Base-by-base conservation (phyloP, 164 flowering plant species). In the Paratinospora sagittata region DNA sequence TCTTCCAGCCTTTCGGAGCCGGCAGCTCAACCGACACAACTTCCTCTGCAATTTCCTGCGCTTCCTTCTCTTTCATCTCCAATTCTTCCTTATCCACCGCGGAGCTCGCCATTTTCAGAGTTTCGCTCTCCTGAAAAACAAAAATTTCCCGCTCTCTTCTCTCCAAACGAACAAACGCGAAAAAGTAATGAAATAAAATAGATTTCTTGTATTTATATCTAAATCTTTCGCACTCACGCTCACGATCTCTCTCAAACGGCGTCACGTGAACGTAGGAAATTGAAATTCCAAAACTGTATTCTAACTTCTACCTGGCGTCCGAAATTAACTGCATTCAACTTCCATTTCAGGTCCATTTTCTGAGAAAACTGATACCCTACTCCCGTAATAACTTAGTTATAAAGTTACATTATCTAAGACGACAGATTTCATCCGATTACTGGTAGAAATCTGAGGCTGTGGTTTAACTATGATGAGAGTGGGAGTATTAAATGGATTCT, bases 1-100 rank as follows among this genome's bases (percentile, higher is more conserved):
- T 82, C 49, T 27, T 76, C 85, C 85, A 82, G 24, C 85, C 85
- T 17, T 74, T 19, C 16, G 85, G 85, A 27, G 85, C 85, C 14
- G 85, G 82, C 23, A 82, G 80, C 26, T 80, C 83, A 55, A 82
- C 73, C 17, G 80, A 63, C 73, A 74, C 81, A 34, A 61, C 66
- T 33, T 77, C 82, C 52, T 69, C 73, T 43, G 23, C 34, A 27
- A 43, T 49, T 21, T 68, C 69, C 11, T 66, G 68, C 37, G 6
- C 66, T 39, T 69, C 70, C 65, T 70, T 70, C 67, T 66, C 70
- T 10, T 10, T 16, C 6, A 24, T 12, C 36, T 57, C 33, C 17
- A 72, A 67, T 58, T 65, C 70, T 34, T 63, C 55, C 66, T 69
- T 63, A 63, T 70, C 66, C 21, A 39, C 71, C n/a, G n/a, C n/a